Evolutionary conservation across 495 filamentous ascomycete species (phyloP).

Genomic region (Bryoglossum gracile): DNA sequence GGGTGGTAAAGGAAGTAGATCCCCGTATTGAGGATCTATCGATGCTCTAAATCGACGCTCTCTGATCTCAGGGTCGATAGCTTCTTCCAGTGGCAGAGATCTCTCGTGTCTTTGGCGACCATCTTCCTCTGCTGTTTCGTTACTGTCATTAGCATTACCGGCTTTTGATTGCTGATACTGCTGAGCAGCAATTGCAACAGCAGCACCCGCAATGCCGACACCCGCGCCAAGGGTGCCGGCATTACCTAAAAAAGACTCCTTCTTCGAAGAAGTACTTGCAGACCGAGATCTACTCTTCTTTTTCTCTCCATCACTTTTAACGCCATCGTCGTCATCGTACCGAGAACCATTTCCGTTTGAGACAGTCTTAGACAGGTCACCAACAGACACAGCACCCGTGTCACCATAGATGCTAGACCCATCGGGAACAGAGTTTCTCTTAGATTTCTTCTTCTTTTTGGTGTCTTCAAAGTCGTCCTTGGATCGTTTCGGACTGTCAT

Average conservation of each 20-base stretch:
- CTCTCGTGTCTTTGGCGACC: slow-evolving; percentile 2
- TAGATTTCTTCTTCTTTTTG: slow-evolving; percentile 26
- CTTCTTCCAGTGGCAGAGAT: slow-evolving; percentile 2
- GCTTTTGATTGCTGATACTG: slow-evolving; percentile 30
- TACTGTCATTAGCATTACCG: slow-evolving; percentile 16
- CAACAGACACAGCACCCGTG: slow-evolving; percentile 13
- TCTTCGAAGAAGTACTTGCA: slow-evolving; percentile 24
- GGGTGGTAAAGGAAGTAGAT: slow-evolving; percentile 48
- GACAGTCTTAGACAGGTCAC: slow-evolving; percentile 12
- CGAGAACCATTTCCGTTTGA: slow-evolving; percentile 13
- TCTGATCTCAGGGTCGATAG: slow-evolving; percentile 43
- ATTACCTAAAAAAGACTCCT: slow-evolving; percentile 56
- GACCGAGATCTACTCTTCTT: slow-evolving; percentile 18
- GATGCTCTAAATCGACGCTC: slow-evolving; percentile 43
- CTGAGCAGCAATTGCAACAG: slow-evolving; percentile 34
- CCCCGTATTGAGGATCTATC: slow-evolving; percentile 49
- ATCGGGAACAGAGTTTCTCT: slow-evolving; percentile 21
- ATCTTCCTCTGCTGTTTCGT: slow-evolving; percentile 2
- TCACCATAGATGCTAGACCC: slow-evolving; percentile 15
- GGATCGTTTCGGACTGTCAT: slow-evolving; percentile 21
- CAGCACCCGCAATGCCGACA: slow-evolving; percentile 46
- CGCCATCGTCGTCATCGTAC: slow-evolving; percentile 14
- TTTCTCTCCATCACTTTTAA: slow-evolving; percentile 12
- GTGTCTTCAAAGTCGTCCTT: slow-evolving; percentile 23
- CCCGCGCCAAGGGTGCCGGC: slow-evolving; percentile 54